phyloP scores from a whole-genome alignment of 768 basidiomycete genomes.

The Daedalea quercina region DNA sequence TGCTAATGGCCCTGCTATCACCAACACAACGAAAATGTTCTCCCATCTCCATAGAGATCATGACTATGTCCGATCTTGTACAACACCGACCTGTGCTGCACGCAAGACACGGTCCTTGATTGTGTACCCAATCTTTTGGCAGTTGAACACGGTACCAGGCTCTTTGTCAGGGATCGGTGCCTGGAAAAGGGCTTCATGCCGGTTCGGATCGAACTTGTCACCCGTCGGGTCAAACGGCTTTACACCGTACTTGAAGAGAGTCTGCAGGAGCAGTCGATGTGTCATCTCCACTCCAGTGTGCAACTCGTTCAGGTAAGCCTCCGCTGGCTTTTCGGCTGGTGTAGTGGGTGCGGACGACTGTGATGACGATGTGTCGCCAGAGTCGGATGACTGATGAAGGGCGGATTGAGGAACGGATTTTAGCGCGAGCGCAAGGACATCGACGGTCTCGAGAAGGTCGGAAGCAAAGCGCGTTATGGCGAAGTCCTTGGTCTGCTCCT shows the following conservation, averaged over 20 bases:
- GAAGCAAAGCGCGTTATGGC: conserved; percentile 88
- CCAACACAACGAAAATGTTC: not conserved
- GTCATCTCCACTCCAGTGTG: conserved; percentile 89
- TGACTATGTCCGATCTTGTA: conserved; percentile 42
- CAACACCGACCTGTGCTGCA: conserved; percentile 96
- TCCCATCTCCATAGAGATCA: not conserved
- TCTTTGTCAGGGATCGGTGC: conserved; percentile 85
- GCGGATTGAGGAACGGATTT: conserved; percentile 63
- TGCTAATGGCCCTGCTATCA: not conserved
- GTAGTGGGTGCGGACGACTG: conserved; percentile 9
- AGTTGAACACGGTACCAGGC: conserved; percentile 85
- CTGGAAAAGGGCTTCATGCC: conserved; percentile 93
- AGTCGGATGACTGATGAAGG: conserved; percentile 25
- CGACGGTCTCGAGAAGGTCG: conserved; percentile 87
- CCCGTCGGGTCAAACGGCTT: conserved; percentile 89
- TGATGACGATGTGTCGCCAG: conserved; percentile 24
- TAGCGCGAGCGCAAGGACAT: conserved; percentile 81
- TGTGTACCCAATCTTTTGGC: conserved; percentile 86
- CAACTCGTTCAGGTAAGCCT: conserved; percentile 60
- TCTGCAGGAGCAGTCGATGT: conserved; percentile 82
- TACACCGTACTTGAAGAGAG: conserved; percentile 87
- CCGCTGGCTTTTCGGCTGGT: conserved; percentile 42
- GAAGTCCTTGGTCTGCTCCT: conserved; percentile 87
- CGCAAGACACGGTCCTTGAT: conserved; percentile 92
- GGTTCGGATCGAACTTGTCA: conserved; percentile 91